These are phyloP conservation scores for Fusarium pilosicola DNA, from an alignment of 2,329 filamentous ascomycete genomes.

Conservation along the genomic window DNA sequence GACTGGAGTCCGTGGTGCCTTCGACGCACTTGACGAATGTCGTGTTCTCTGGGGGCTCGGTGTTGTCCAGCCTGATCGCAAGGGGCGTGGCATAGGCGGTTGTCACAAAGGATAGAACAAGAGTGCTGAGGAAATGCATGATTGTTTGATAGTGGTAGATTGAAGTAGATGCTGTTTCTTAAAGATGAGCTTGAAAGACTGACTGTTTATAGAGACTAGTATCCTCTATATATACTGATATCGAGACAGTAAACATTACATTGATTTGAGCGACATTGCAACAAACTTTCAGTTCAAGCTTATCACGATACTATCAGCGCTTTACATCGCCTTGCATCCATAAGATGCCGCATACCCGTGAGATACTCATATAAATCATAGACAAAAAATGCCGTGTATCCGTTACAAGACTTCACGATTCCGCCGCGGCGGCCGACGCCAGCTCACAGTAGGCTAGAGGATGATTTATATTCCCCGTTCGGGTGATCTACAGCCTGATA, in stretches of 20 bases:
- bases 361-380: too few relatives aligned
- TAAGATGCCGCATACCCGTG: neutral
- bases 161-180: neutral
- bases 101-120: neutral
- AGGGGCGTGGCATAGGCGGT: neutral
- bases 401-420: neutral
- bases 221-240: neutral
- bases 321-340: accelerated
- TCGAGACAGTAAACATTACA: accelerated
- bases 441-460: neutral
- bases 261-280: too few relatives aligned
- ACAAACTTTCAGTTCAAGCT: neutral
- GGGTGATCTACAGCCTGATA: neutral
- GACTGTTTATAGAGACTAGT: accelerated
- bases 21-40: neutral
- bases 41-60: neutral
- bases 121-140: neutral
- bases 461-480: neutral
- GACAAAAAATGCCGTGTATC: neutral
- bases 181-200: neutral
- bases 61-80: neutral
- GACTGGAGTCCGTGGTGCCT: neutral
- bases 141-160: neutral
- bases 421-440: neutral
- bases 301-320: neutral